Percentiles rank a stretch among this genome's conserved stretches.
phyloP scores from a whole-genome alignment of 306 rosid genomes.

The Vigna angularis region DNA sequence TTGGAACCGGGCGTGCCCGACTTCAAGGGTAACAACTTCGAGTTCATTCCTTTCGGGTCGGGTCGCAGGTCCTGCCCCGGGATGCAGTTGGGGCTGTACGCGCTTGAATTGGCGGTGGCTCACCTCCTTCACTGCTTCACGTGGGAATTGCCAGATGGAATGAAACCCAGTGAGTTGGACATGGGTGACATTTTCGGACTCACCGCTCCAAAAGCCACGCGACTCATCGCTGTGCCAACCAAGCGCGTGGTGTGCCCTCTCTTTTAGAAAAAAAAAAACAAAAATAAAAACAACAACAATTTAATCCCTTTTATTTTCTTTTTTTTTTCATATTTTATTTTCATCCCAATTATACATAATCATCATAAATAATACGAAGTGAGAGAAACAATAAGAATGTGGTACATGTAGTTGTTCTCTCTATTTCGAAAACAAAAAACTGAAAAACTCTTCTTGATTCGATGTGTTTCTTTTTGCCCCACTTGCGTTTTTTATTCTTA shows the following conservation, averaged over 20 bases:
- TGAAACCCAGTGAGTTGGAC: constrained; percentile 82
- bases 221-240: constrained; percentile 75
- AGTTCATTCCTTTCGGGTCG: constrained; percentile 91
- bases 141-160: constrained; percentile 85
- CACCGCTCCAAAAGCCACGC: constrained; percentile 86
- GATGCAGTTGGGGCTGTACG: constrained; percentile 80
- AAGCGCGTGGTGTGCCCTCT: constrained; percentile 67
- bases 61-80: constrained; percentile 97
- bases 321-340: background rate
- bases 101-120: constrained; percentile 76
- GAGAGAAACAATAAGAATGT: background rate
- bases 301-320: background rate
- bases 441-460: background rate
- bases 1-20: constrained; percentile 60
- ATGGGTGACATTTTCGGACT: constrained; percentile 88
- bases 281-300: background rate
- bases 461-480: background rate
- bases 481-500: background rate
- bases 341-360: constrained; percentile 10
- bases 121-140: constrained; percentile 83
- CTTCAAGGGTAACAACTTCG: constrained; percentile 81
- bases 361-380: background rate
- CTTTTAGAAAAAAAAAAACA: background rate
- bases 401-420: background rate
- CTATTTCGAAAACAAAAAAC: background rate